phyloP scores from a whole-genome alignment of 2,329 filamentous ascomycete species.

The Achaetomium macrosporum region DNA sequence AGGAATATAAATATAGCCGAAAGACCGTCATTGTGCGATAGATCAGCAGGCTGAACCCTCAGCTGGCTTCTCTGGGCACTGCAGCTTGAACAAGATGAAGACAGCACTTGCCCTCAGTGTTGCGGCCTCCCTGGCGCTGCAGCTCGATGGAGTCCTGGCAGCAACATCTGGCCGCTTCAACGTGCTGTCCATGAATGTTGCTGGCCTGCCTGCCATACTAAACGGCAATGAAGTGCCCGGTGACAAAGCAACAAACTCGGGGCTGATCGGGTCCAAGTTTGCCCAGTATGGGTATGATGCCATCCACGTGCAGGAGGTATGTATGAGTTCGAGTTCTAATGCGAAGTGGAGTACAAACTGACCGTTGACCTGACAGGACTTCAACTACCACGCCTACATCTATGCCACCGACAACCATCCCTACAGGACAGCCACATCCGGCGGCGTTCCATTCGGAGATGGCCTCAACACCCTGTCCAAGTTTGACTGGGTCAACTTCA shows the following conservation, averaged over 20 bases:
- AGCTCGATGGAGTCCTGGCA: background rate
- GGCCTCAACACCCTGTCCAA: slow-evolving; percentile 60
- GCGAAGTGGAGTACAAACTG: no score
- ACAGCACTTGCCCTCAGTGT: background rate
- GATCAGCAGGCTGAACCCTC: no score
- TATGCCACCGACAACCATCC: slow-evolving; percentile 56
- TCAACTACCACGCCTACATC: slow-evolving; percentile 59
- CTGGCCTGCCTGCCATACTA: slow-evolving; percentile 41
- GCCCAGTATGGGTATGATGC: slow-evolving; percentile 53
- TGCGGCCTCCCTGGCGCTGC: background rate
- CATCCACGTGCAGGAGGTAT: slow-evolving; percentile 58
- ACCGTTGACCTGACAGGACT: slow-evolving; percentile 37
- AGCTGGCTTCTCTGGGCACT: no score
- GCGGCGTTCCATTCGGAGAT: slow-evolving; percentile 57
- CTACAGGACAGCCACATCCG: slow-evolving; percentile 57
- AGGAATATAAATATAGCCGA: no score
- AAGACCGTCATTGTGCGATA: no score
- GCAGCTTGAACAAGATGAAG: no score
- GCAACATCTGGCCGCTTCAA: slow-evolving; percentile 15
- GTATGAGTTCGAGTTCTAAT: no score
- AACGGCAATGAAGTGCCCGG: slow-evolving; percentile 57
- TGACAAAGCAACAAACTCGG: slow-evolving; percentile 54
- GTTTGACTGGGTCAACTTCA: slow-evolving; percentile 50
- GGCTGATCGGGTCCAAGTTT: slow-evolving; percentile 51
- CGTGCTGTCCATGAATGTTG: slow-evolving; percentile 23